Conservation (phyloP, 225 moss, liverwort and hornwort genomes). For the Sphagnum contortum region DNA sequence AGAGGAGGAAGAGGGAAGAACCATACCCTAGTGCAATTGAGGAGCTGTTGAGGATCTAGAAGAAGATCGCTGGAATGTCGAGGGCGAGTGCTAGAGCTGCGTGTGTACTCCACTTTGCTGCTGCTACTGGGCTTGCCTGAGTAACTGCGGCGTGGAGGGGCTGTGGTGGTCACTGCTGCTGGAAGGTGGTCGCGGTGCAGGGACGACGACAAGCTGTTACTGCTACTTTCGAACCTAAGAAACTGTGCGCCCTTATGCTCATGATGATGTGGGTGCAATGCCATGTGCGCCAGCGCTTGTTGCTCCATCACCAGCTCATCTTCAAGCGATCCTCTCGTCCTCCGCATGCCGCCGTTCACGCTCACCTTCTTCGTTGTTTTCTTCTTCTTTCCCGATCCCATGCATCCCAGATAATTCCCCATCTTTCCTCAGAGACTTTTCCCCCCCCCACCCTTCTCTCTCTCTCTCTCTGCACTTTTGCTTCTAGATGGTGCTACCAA, state of each 20-base stretch:
- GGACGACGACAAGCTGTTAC: conserved; percentile 5
- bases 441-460: too few relatives aligned
- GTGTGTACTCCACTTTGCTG: conserved; percentile 42
- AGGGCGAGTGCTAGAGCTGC: conserved; percentile 69
- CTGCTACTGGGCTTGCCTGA: conserved; percentile 13
- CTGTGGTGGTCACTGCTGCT: too few relatives aligned
- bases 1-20: too few relatives aligned
- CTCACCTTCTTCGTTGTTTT: conserved; percentile 18
- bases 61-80: conserved; percentile 69
- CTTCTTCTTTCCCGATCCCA: too few relatives aligned
- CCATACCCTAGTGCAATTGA: conserved; percentile 3
- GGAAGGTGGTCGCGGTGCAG: too few relatives aligned
- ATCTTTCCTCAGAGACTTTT: too few relatives aligned
- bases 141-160: conserved; percentile 17
- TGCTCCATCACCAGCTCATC: conserved; percentile 67
- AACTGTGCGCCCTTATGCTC: conserved; percentile 69
- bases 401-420: too few relatives aligned
- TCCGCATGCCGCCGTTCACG: conserved; percentile 12
- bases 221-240: conserved; percentile 54
- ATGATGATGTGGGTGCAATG: conserved; percentile 89
- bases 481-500: too few relatives aligned
- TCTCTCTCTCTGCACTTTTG: too few relatives aligned
- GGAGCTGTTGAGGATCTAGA: conserved; percentile 72
- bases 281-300: conserved; percentile 64
- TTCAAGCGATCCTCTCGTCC: conserved; percentile 35